Evolutionary conservation across 2,329 filamentous ascomycete genomes (phyloP), one percentile per base, ranked within the genome.

Genomic region (Monascus ruber): DNA sequence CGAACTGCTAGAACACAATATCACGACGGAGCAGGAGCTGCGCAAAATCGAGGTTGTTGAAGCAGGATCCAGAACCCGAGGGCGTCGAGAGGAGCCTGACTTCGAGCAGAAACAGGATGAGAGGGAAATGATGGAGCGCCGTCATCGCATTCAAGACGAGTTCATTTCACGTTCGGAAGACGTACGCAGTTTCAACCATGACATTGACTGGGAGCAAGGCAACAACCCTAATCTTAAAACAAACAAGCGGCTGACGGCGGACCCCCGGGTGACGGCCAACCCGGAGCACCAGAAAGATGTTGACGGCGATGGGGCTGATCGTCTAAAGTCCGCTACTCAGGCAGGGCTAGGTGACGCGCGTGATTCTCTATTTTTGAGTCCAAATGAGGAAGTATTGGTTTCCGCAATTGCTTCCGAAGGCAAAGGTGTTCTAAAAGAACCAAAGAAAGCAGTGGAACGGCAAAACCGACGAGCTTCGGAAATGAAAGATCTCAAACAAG

Each of bases 1-100:
- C 59, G 84, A 85, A 53, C 81, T 95, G 43, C 77, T 85, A 54
- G 85, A 91, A 54, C 78, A 89, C 44, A 81, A 87, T 48, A 73
- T 81, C 37, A 73, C 77, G 48, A 76, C 76, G 26, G 81, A 87
- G 51, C 60, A 77, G 36, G 79, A 82, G 49, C 67, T 71, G 9
- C 71, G 66, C 27, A 69, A 72, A 4, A 77, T 82, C 35, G 81
- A 83, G 47, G 62, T 64, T 10, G 73, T 62, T 10, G 73, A 75
- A 24, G 69, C 70, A 29, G 50, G 45, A 31, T 47, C 43, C 31
- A 45, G 47, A 31, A 45, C 53, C 31, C 40, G 48, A 26, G 36
- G 50, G 38, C 39, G 38, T 26, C 46, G 41, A 25, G 53, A 54
- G 24, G 48, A 43, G 32, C 45, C 43, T 2, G 55, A 59, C 35